phyloP scores from a whole-genome alignment of 2,329 filamentous ascomycete genomes.

The Cercospora sp. region DNA sequence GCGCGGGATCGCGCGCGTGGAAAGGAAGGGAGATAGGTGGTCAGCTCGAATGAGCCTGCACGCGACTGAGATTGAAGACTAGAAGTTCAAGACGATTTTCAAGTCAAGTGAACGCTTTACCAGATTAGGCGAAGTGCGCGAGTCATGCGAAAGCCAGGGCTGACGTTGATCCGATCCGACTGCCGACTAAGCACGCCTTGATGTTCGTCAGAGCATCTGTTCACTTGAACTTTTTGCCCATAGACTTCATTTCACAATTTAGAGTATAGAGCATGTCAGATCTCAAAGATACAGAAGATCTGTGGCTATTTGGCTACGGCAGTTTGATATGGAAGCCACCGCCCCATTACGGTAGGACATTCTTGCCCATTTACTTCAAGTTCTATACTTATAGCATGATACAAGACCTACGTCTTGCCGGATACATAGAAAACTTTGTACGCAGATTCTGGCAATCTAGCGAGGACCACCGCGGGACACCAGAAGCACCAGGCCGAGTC shows the following conservation, averaged over 20 bases:
- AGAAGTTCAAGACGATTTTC: slow-evolving; percentile 1
- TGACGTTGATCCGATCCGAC: background rate
- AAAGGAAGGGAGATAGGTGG: background rate
- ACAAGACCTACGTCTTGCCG: slow-evolving; percentile 77
- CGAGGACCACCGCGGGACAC: slow-evolving; percentile 92
- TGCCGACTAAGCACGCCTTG: background rate
- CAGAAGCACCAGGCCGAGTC: slow-evolving; percentile 81
- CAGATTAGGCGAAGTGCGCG: background rate
- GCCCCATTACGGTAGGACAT: slow-evolving; percentile 79
- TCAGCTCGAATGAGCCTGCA: slow-evolving; percentile 10
- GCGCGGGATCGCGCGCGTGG: background rate
- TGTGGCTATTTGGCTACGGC: slow-evolving; percentile 99
- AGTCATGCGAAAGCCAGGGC: background rate
- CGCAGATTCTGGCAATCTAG: slow-evolving; percentile 94
- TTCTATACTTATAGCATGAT: background rate
- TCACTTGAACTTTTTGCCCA: background rate
- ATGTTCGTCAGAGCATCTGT: background rate
- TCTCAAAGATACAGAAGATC: slow-evolving; percentile 47
- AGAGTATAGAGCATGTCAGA: background rate
- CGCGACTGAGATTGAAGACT: background rate
- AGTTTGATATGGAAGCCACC: slow-evolving; percentile 98
- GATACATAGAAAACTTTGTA: slow-evolving; percentile 91
- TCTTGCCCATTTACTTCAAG: background rate
- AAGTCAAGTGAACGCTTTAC: background rate
- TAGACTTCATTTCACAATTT: background rate